Evolutionary conservation across 306 rosid genomes (phyloP).

Genomic region (Heteromeles arbutifolia): DNA sequence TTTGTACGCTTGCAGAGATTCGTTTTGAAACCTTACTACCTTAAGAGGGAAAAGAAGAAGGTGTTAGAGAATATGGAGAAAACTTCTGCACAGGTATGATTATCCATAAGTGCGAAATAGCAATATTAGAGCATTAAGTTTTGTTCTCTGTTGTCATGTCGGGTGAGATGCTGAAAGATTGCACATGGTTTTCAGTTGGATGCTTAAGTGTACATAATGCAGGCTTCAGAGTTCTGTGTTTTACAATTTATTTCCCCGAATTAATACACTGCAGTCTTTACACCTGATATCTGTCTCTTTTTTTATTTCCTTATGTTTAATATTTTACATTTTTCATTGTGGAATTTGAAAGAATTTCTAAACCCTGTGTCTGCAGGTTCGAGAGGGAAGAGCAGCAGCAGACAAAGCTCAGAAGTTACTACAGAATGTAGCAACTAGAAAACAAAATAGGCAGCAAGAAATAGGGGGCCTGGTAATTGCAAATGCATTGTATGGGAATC

Average conservation of each 20-base stretch:
- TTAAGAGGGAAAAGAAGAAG: conserved; percentile 70
- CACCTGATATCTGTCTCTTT: neutral
- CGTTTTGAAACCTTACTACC: conserved; percentile 68
- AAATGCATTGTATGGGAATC: conserved; percentile 68
- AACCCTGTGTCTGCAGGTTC: conserved; percentile 39
- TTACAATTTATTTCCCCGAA: neutral
- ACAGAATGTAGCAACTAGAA: conserved; percentile 78
- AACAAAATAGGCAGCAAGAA: conserved; percentile 72
- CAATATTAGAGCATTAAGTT: neutral
- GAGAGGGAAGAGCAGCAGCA: conserved; percentile 72
- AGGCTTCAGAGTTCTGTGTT: neutral
- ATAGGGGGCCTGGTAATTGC: conserved; percentile 64
- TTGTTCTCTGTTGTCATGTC: neutral
- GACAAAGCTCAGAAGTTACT: conserved; percentile 84
- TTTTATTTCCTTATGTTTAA: neutral
- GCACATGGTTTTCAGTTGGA: neutral
- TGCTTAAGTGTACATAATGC: neutral
- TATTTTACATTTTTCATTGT: neutral
- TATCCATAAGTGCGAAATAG: conserved; percentile 1
- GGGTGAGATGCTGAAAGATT: neutral
- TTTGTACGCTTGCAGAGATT: conserved; percentile 58
- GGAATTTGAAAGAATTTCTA: neutral
- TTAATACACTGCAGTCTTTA: neutral
- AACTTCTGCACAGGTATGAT: conserved; percentile 65
- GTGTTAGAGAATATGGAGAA: conserved; percentile 63